Base-by-base conservation (phyloP, 352 stramenopile genomes). In the Aphanomyces cochlioides region DNA sequence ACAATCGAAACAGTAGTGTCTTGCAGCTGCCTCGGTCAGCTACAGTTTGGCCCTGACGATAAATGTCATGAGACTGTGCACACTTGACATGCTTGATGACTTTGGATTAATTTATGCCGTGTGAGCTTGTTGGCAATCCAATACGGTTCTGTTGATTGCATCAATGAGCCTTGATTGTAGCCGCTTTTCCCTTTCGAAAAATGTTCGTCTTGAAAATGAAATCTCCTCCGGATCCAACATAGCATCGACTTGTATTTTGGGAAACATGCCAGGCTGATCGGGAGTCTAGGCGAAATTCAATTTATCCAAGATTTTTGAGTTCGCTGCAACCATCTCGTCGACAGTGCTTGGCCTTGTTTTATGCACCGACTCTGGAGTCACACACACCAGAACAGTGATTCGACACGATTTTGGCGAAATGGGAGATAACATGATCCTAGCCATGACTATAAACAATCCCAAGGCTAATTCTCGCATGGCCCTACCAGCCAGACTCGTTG, bases 401-500 rank as follows among this genome's bases (percentile, higher is more conserved):
- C 43, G 17, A 50, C 10, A 50, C 10, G 17, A 50, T 1, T 1
- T 12, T 2, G 43, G 17, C 1, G 43, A 12, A n/a, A 50, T n/a
- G 17, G 28, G 28, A 28, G 28, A 2, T 28, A 28, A 0, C 28
- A 28, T 28, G 28, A 28, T 28, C 28, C 28, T 28, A 28, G 28
- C 28, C 28, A 28, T 28, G 28, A 28, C 28, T 2, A 28, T 0
- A 28, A 28, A 28, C 28, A 28, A 28, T 28, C 28, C 1, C 28
- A 28, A 28, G 28, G 28, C 28, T 28, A 0, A 28, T 28, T 28
- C 2, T 28, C 28, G 2, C 28, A 28, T 28, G 28, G 28, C 28
- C 28, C 28, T 28, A 28, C 58, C 12, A 66, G 58, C 58, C 58
- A n/a, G 19, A 66, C 19, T 66, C 34, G 2, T 53, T 39, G 4